Base-by-base conservation (phyloP, 1,284 basidiomycete species). In the Sutorius eximius region DNA sequence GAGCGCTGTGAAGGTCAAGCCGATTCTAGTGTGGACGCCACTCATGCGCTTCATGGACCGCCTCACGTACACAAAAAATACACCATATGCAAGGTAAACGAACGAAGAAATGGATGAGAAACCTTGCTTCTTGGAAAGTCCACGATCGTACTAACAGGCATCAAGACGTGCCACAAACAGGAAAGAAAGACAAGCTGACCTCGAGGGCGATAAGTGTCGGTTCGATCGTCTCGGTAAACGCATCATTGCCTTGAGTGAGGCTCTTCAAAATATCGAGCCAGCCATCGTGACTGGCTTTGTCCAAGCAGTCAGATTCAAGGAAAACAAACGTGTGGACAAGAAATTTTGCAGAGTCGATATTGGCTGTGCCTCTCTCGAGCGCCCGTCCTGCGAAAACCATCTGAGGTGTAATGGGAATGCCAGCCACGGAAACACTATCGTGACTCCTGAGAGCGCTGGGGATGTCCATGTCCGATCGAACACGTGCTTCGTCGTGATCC, bases 1-100 rank as follows among this genome's bases (percentile, higher is more conserved):
- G 22, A 93, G 77, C 16, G 94, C 96, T 2, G 96, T 98, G 69
- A 98, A 92, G 1, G 93, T 91, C 24, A 99, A 77, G 74, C 96
- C 96, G 50, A 93, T 81, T 47, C 92, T 85, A 1, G 93, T 96
- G 71, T 99, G 95, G 11, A 97, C 91, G 29, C 87, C 86, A 56
- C 87, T 81, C 78, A 93, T 90, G 45, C 83, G 80, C 42, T 86
- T 82, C 71, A 96, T 83, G 40, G 88, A 89, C 71, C 83, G 82
- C 40, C 82, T 85, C 57, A 95, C 89, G 61, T 92, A 93, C 24
- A 82, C 76, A 62, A 91, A 80, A 65, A 98, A 89, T 36, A 86
- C 78, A 29, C 85, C 72, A 73, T 98, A 98, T 20, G 91, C 88
- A 22, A 88, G 63, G 62, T 89, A 89, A 51, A 95, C 78, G 63